Percentiles rank a stretch among this genome's conserved stretches.
phyloP scores from a whole-genome alignment of 805 yeast genomes.

The Candida caryicola region DNA sequence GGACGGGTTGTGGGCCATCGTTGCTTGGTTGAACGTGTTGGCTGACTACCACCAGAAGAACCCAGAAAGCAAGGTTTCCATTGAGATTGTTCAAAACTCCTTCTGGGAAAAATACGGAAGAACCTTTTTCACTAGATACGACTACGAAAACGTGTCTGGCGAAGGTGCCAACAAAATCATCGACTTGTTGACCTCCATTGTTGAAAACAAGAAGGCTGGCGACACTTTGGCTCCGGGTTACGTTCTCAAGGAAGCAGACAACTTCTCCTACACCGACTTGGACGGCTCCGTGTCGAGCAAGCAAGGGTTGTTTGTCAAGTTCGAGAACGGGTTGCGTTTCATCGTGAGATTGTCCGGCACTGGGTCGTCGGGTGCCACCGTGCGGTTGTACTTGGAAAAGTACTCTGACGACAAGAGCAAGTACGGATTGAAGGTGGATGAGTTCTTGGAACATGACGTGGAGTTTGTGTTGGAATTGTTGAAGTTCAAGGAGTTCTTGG shows the following conservation, averaged over 20 bases:
- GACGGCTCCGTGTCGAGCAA: conserved; percentile 86
- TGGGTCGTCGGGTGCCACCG: conserved; percentile 97
- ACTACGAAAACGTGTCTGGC: conserved; percentile 76
- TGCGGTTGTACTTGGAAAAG: conserved; percentile 86
- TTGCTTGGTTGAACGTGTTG: conserved; percentile 94
- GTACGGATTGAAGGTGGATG: conserved; percentile 55
- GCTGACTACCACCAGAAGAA: conserved; percentile 72
- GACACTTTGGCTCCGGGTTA: conserved; percentile 46
- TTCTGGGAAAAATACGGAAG: conserved; percentile 95
- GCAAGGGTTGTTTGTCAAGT: conserved; percentile 86
- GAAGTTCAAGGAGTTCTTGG: conserved; percentile 68
- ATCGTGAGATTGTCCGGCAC: conserved; percentile 94
- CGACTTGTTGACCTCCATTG: conserved; percentile 35
- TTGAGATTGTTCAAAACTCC: conserved; percentile 72
- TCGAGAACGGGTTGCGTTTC: conserved; percentile 77
- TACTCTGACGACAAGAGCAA: conserved; percentile 60
- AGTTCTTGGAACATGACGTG: conserved; percentile 64
- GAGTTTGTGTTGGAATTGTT: conserved; percentile 62
- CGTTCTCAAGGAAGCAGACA: conserved; percentile 71
- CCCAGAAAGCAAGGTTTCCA: conserved; percentile 60
- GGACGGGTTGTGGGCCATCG: conserved; percentile 96
- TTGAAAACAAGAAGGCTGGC: conserved; percentile 42
- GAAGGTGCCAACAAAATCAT: conserved; percentile 76
- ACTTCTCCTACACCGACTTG: conserved; percentile 88
- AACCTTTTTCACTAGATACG: conserved; percentile 95